phyloP scores from a whole-genome alignment of 2,329 filamentous ascomycete species.

The Diaporthe caulivora region DNA sequence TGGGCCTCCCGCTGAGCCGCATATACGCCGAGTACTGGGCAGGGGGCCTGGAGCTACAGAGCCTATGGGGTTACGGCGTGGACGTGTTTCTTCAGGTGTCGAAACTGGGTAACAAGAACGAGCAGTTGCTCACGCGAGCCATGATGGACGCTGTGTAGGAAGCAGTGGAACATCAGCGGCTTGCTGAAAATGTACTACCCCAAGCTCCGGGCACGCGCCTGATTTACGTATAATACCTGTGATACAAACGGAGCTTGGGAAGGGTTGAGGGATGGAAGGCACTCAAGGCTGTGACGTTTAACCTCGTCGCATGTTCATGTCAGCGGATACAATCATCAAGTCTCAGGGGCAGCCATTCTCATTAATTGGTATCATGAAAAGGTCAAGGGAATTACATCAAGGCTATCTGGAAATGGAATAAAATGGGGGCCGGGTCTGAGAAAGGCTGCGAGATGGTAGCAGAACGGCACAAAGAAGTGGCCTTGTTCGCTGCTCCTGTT shows the following conservation, averaged over 20 bases:
- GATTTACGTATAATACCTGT: not conserved
- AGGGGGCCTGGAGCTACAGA: slow-evolving; percentile 90
- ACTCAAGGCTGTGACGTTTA: not conserved
- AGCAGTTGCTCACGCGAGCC: slow-evolving; percentile 85
- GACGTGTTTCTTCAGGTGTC: slow-evolving; percentile 97
- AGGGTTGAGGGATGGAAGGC: not conserved
- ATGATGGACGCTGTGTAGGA: slow-evolving; percentile 80
- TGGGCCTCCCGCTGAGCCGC: slow-evolving; percentile 92
- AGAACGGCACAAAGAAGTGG: slow-evolving; percentile 32
- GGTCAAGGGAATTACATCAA: slow-evolving; percentile 62
- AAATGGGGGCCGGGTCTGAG: slow-evolving; percentile 36
- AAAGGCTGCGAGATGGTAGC: slow-evolving; percentile 32
- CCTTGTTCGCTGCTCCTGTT: slow-evolving; percentile 32
- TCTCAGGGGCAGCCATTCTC: slow-evolving; percentile 50
- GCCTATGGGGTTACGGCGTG: slow-evolving; percentile 93
- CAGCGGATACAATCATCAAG: slow-evolving; percentile 14
- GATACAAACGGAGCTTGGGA: not conserved
- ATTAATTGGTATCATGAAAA: slow-evolving; percentile 64
- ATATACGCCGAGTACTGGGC: slow-evolving; percentile 99
- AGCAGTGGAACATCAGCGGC: not conserved
- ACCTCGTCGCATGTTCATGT: not conserved
- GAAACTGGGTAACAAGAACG: slow-evolving; percentile 97
- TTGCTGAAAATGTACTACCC: not conserved
- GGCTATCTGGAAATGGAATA: slow-evolving; percentile 48
- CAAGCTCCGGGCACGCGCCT: not conserved